Percentiles rank a stretch among this genome's conserved stretches.
phyloP scores from a whole-genome alignment of 2,329 filamentous ascomycete genomes.

The Pestalotiopsis sp. region DNA sequence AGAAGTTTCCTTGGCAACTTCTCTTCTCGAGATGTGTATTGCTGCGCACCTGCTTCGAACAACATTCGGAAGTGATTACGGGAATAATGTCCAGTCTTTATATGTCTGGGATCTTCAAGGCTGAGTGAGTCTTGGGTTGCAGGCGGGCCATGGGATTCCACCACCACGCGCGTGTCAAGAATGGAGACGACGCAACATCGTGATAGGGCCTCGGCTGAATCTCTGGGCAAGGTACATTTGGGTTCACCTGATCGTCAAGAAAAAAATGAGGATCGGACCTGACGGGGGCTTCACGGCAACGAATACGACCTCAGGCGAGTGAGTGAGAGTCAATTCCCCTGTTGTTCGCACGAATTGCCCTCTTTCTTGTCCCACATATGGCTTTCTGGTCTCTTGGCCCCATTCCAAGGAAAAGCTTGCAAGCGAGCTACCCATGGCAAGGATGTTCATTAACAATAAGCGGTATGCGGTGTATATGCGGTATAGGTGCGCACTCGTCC shows the following conservation, averaged over 20 bases:
- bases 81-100: slow-evolving; percentile 9
- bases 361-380: not conserved
- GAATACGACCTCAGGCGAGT: not conserved
- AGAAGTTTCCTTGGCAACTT: not conserved
- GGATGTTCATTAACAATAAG: not conserved
- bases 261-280: not conserved
- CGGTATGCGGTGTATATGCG: not conserved
- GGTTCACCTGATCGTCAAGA: not conserved
- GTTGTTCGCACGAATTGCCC: slow-evolving; percentile 2
- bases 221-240: not conserved
- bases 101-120: not conserved
- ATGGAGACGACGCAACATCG: not conserved
- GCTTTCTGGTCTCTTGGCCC: not conserved
- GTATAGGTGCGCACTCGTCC: not conserved
- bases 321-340: not conserved
- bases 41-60: not conserved
- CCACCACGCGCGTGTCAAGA: not conserved
- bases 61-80: not conserved
- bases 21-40: not conserved
- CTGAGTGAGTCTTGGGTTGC: not conserved
- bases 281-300: not conserved
- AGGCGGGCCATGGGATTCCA: not conserved
- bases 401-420: not conserved
- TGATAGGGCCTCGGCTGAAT: not conserved
- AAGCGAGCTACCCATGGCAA: not conserved